A percentile compares a stretch with the other conserved stretches of the same genome.
Conservation (phyloP, 2,329 filamentous ascomycete species). For the Pseudogymnoascus sp. region DNA sequence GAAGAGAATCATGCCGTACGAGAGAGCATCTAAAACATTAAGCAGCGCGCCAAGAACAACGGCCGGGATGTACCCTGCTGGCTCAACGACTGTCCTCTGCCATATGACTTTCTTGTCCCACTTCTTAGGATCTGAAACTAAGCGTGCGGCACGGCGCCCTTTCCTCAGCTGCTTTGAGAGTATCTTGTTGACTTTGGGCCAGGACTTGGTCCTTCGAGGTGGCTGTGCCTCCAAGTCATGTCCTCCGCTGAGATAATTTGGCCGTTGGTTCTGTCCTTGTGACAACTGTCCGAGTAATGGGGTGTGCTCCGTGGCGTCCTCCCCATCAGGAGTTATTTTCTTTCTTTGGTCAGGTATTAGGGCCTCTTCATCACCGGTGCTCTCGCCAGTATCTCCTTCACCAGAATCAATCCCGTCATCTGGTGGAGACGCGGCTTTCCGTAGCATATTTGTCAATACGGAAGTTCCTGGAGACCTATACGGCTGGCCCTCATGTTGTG, state of each 20-base stretch:
- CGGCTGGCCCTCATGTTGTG: constrained; percentile 30
- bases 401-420: constrained; percentile 2
- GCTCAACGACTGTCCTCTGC: constrained; percentile 54
- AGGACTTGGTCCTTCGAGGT: constrained; percentile 15
- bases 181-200: constrained; percentile 23
- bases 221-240: constrained; percentile 25
- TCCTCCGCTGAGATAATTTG: constrained; percentile 24
- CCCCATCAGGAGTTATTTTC: neutral
- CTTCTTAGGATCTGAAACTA: constrained; percentile 50
- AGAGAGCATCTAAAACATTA: constrained; percentile 89
- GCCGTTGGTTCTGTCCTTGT: constrained; percentile 16
- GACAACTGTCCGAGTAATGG: constrained; percentile 21
- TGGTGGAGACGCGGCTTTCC: constrained; percentile 25
- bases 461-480: constrained; percentile 33
- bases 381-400: neutral
- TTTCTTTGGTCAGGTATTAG: neutral
- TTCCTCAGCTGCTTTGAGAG: constrained; percentile 18
- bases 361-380: neutral
- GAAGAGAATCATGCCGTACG: constrained; percentile 95
- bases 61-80: constrained; percentile 66
- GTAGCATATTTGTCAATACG: constrained; percentile 42
- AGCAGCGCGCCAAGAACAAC: constrained; percentile 82
- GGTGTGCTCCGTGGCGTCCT: constrained; percentile 21
- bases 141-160: constrained; percentile 17
- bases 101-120: constrained; percentile 65